Percentiles rank a stretch among this genome's conserved stretches.
These are phyloP conservation scores for Penicillium arizonense DNA, from an alignment of 495 filamentous ascomycete genomes.

Conservation along the genomic window DNA sequence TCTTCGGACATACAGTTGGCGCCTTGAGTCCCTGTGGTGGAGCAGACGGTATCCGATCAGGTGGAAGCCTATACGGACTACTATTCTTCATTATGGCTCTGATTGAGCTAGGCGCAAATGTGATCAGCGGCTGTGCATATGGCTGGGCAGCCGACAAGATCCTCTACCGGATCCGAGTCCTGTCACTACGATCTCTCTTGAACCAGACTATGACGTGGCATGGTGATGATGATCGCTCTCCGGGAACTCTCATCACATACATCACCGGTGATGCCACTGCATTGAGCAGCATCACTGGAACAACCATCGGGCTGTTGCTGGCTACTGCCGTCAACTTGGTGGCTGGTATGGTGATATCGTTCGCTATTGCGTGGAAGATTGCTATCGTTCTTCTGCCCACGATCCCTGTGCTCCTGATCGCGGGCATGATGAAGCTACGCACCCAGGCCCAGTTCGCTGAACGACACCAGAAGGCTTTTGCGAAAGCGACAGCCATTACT, in stretches of 20 bases:
- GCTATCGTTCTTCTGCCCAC: conserved; percentile 36
- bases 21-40: conserved; percentile 39
- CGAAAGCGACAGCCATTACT: conserved; percentile 47
- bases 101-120: conserved; percentile 50
- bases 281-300: conserved; percentile 46
- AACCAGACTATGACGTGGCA: conserved; percentile 53
- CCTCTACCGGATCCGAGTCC: conserved; percentile 44
- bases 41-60: conserved; percentile 30
- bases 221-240: conserved; percentile 41
- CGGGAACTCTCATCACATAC: conserved; percentile 41
- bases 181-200: conserved; percentile 49
- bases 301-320: conserved; percentile 41
- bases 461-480: conserved; percentile 53
- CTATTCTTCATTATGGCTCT: conserved; percentile 55
- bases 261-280: conserved; percentile 50
- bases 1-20: conserved; percentile 49
- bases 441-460: conserved; percentile 54
- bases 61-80: conserved; percentile 48
- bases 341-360: conserved; percentile 35
- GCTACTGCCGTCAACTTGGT: conserved; percentile 42
- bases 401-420: conserved; percentile 39
- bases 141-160: conserved; percentile 53
- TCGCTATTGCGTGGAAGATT: conserved; percentile 42
- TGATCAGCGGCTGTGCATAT: conserved; percentile 45
- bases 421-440: conserved; percentile 52